phyloP scores from a whole-genome alignment of 805 yeast species.

The Blastobotrys attinorum region DNA sequence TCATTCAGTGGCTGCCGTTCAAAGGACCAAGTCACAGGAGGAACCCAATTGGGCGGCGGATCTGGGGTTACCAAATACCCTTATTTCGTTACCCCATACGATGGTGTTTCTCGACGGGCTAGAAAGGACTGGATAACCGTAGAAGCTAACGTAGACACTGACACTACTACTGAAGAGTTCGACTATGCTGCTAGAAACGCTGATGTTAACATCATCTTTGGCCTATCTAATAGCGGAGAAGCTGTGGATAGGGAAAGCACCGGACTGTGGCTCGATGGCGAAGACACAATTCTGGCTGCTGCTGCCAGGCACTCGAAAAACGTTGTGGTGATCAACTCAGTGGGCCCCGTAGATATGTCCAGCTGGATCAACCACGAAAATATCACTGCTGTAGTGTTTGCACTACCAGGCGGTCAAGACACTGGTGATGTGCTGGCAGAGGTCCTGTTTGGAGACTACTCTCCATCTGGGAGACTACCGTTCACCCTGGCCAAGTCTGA shows the following conservation, averaged over 20 bases:
- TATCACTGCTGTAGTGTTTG: conserved; percentile 47
- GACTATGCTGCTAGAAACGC: no score
- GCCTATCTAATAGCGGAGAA: conserved; percentile 49
- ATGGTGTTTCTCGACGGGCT: conserved; percentile 44
- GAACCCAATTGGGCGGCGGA: not conserved
- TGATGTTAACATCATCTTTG: conserved; percentile 48
- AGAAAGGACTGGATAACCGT: conserved; percentile 38
- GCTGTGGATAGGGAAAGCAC: conserved; percentile 50
- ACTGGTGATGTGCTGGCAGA: conserved; percentile 51
- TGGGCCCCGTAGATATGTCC: conserved; percentile 55
- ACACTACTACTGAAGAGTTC: no score
- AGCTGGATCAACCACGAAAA: conserved; percentile 47
- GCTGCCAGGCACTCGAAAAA: conserved; percentile 46
- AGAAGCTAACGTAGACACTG: no score
- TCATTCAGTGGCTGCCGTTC: conserved; percentile 44
- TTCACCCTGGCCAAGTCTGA: conserved; percentile 51
- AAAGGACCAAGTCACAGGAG: conserved; percentile 32
- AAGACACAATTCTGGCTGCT: conserved; percentile 41
- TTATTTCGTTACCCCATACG: conserved; percentile 23
- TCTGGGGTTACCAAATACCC: not conserved
- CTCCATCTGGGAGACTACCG: conserved; percentile 57
- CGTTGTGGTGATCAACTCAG: conserved; percentile 50
- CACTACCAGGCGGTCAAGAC: conserved; percentile 49
- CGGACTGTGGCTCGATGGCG: conserved; percentile 51
- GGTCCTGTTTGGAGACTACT: conserved; percentile 53